phyloP scores from a whole-genome alignment of 2,329 filamentous ascomycete genomes.

The Fusarium sp. region DNA sequence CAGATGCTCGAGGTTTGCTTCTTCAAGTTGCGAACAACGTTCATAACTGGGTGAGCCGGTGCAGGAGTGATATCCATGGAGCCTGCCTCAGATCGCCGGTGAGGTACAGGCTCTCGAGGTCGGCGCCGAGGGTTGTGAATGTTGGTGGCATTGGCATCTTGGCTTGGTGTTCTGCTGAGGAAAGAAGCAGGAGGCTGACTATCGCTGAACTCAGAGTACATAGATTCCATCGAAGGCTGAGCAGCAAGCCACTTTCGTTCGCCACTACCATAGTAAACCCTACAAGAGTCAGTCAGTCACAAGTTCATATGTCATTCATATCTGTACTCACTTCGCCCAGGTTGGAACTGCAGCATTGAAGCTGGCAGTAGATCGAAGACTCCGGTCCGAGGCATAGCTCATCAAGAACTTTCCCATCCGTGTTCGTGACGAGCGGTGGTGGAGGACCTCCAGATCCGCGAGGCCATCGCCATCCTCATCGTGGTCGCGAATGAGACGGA shows the following conservation, averaged over 20 bases:
- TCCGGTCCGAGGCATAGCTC: conserved; percentile 61
- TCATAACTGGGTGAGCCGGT: conserved; percentile 42
- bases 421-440: conserved; percentile 63
- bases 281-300: conserved; percentile 45
- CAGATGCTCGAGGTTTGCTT: conserved; percentile 72
- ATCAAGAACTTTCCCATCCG: conserved; percentile 64
- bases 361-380: conserved; percentile 63
- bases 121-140: conserved; percentile 60
- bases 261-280: conserved; percentile 77
- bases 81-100: conserved; percentile 30
- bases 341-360: conserved; percentile 60
- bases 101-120: conserved; percentile 48
- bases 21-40: conserved; percentile 45
- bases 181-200: conserved; percentile 59
- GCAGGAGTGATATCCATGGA: conserved; percentile 59
- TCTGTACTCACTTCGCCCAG: conserved; percentile 61
- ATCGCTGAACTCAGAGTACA: conserved; percentile 59
- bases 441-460: conserved; percentile 66
- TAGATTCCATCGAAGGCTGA: conserved; percentile 56
- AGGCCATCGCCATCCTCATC: conserved; percentile 74
- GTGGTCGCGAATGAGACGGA: conserved; percentile 63
- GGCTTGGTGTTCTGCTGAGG: conserved; percentile 60
- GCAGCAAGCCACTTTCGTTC: conserved; percentile 64
- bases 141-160: conserved; percentile 58
- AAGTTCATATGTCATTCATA: neutral